A percentile compares a stretch with the other conserved stretches of the same genome.
Conservation (phyloP, 2,329 filamentous ascomycete genomes). For the Colletotrichum sp. region DNA sequence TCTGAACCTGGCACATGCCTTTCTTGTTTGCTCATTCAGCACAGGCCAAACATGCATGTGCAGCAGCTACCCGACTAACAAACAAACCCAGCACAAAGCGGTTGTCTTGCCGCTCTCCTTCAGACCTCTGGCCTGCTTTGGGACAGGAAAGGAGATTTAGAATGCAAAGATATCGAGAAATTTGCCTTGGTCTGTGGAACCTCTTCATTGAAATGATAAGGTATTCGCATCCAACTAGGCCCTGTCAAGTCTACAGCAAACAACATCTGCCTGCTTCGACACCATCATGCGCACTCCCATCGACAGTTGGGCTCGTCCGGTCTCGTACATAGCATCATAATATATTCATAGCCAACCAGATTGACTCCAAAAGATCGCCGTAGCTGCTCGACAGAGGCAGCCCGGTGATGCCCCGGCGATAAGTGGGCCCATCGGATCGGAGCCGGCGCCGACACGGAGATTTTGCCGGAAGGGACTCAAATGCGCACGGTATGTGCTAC, state of each 20-base stretch:
- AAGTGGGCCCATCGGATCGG: background rate
- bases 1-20: accelerated
- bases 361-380: background rate
- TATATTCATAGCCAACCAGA: background rate
- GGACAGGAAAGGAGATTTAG: accelerated
- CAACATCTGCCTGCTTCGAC: background rate
- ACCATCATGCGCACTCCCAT: background rate
- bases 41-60: background rate
- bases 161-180: too few relatives aligned
- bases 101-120: background rate
- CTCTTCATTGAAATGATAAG: background rate
- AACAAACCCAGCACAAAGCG: background rate
- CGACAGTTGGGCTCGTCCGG: accelerated
- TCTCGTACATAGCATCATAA: background rate
- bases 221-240: background rate
- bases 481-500: background rate
- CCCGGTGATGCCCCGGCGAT: background rate
- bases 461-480: background rate
- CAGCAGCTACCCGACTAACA: background rate
- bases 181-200: background rate
- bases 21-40: background rate
- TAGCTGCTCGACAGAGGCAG: background rate
- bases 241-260: background rate
- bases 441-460: background rate
- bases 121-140: background rate